Percentiles rank a stretch among this genome's conserved stretches.
phyloP scores from a whole-genome alignment of 148 eudicot species.

The Vaccinium myrtillus region DNA sequence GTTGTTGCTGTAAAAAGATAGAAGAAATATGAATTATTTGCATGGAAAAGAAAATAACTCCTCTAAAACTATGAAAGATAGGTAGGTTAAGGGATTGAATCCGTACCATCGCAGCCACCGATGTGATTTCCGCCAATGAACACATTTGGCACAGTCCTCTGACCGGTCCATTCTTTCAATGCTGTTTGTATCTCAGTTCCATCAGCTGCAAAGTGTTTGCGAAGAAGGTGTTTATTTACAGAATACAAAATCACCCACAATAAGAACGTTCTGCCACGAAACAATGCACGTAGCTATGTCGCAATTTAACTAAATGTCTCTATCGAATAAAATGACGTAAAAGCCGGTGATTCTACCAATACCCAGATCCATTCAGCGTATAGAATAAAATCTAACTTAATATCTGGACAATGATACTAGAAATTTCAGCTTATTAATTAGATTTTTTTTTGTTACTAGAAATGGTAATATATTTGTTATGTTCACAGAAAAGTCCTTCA shows the following conservation, averaged over 20 bases:
- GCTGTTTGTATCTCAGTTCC: constrained; percentile 71
- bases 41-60: background rate
- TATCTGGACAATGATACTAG: background rate
- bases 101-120: constrained; percentile 83
- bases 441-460: background rate
- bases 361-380: background rate
- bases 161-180: constrained; percentile 59
- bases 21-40: background rate
- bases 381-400: background rate
- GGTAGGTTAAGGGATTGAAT: background rate
- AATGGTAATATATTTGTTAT: background rate
- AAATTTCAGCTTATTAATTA: background rate
- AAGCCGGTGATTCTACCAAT: background rate
- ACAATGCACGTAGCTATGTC: background rate
- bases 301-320: background rate
- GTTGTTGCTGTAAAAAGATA: constrained; percentile 4
- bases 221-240: background rate
- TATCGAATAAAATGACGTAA: background rate
- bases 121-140: constrained; percentile 83
- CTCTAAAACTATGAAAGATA: background rate
- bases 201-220: constrained; percentile 45
- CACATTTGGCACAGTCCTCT: constrained; percentile 80
- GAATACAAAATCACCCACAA: background rate
- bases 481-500: background rate
- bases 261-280: background rate